phyloP scores from a whole-genome alignment of 2,329 filamentous ascomycete species.

The Neurospora sp. region DNA sequence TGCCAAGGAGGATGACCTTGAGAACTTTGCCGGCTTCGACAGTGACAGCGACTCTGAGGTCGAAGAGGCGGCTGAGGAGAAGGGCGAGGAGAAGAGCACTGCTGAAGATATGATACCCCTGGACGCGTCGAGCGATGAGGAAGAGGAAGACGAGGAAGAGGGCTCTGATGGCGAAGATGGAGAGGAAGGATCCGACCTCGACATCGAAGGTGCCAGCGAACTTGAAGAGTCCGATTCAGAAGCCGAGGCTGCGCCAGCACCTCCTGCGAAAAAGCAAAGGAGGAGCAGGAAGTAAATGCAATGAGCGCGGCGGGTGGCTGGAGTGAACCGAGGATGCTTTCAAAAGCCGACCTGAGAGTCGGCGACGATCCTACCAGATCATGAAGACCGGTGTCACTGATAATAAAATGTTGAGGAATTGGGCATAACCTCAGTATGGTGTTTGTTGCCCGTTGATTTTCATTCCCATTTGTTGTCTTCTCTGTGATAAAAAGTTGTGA shows the following conservation, averaged over 20 bases:
- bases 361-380: not conserved
- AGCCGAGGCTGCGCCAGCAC: constrained; percentile 12
- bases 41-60: constrained; percentile 29
- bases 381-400: not conserved
- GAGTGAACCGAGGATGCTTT: not conserved
- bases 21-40: constrained; percentile 37
- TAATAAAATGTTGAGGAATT: not conserved
- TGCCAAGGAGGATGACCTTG: constrained; percentile 24
- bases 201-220: constrained; percentile 15
- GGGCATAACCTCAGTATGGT: not conserved
- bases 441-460: not conserved
- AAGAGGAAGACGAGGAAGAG: constrained; percentile 29
- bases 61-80: constrained; percentile 11
- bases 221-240: constrained; percentile 16
- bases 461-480: not conserved
- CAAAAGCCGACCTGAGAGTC: not conserved
- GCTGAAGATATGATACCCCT: constrained; percentile 39
- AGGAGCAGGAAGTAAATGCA: constrained; percentile 8
- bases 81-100: constrained; percentile 29
- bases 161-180: constrained; percentile 31
- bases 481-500: not conserved
- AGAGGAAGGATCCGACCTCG: constrained; percentile 25
- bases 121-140: constrained; percentile 23
- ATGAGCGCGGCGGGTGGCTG: not conserved
- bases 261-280: constrained; percentile 11